Base-by-base conservation (phyloP, 1,139 yeast genomes). In the Kodamaea ohmeri region DNA sequence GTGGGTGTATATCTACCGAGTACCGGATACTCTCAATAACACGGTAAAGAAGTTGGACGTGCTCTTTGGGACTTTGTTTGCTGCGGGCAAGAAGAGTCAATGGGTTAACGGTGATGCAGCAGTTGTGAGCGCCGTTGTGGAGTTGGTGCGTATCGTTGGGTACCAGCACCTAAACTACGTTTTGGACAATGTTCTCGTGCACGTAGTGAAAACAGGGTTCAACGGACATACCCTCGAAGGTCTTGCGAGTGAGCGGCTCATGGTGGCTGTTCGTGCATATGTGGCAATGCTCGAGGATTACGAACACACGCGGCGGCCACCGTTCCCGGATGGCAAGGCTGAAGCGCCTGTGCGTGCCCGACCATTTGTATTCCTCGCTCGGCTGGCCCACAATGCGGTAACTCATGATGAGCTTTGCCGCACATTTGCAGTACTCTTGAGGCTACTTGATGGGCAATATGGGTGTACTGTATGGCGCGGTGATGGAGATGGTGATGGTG, bases 1-100 rank as follows among this genome's bases (percentile, higher is more conserved):
- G 0, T 94, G 98, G 98, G 95, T 90, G 0, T 92, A 85, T 53
- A 64, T 90, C 22, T 87, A 83, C 57, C 71, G 98, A 43, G 79
- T 90, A 46, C 77, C 95, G 0, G 98, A 94, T 50, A 84, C 97
- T 0, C 66, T 90, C 48, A 90, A 90, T 55, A 83, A 85, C 43
- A 89, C 96, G 0, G 79, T 90, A 2, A 83, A 88, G 56, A 53
- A 60, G 46, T 53, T 64, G 49, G 67, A 71, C 43, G 58, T 62
- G 4, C 62, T 92, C 21, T 78, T 82, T 51, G 75, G 76, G 36
- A 49, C 78, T 6, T 67, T 86, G 35, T 73, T 81, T 42, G 64
- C 67, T 11, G 60, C 60, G 3, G 26, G 63, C 38, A 81, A 80
- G 47, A 89, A 87, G 52, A 79, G 78, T 36, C 83, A 84, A 57